A percentile compares a stretch with the other conserved stretches of the same genome.
Evolutionary conservation across 129 eudicot genomes (phyloP).

Genomic region (Arctium minus): DNA sequence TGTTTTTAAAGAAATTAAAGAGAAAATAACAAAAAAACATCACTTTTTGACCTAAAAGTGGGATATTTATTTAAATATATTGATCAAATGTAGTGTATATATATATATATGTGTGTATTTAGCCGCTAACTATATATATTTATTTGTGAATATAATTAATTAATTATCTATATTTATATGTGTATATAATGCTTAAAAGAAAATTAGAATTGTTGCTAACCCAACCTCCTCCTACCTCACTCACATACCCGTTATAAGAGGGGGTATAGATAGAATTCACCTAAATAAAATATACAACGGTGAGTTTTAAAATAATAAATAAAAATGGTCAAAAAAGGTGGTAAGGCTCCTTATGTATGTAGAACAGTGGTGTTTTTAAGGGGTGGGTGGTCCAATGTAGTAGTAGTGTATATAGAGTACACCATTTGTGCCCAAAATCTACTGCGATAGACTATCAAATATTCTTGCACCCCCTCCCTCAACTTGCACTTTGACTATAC

Average conservation of each 20-base stretch:
- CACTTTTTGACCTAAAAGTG: neutral
- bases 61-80: neutral
- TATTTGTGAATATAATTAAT: neutral
- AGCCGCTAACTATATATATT: neutral
- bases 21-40: neutral
- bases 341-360: constrained; percentile 14
- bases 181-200: no score
- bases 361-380: constrained; percentile 3
- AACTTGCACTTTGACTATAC: constrained; percentile 33
- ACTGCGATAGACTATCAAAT: constrained; percentile 5
- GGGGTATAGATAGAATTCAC: no score
- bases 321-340: constrained; percentile 4
- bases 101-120: neutral
- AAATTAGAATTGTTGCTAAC: no score
- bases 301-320: neutral
- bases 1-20: neutral
- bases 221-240: no score
- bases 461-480: constrained; percentile 25
- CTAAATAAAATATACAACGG: neutral
- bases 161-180: no score
- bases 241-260: no score
- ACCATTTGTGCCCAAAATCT: constrained; percentile 20
- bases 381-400: constrained; percentile 26
- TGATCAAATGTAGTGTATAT: neutral
- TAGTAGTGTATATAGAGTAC: constrained; percentile 9